A percentile compares a stretch with the other conserved stretches of the same genome.
Evolutionary conservation across 164 flowering plant genomes (phyloP).

Genomic region (Echeveria elegans): DNA sequence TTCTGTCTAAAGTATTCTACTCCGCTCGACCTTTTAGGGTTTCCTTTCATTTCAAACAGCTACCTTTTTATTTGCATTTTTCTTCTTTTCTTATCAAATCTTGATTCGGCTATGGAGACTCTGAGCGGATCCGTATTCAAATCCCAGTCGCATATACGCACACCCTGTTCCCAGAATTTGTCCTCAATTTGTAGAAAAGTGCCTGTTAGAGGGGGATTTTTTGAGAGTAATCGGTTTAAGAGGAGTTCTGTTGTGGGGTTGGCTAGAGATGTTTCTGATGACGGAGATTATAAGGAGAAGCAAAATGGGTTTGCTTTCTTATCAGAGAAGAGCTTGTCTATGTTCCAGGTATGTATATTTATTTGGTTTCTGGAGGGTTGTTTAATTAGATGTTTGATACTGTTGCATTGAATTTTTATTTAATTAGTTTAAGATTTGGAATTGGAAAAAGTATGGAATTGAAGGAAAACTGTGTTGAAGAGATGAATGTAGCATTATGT

Average conservation of each 20-base stretch:
- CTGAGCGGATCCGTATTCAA: not conserved
- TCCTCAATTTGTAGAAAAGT: not conserved
- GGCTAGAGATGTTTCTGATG: not conserved
- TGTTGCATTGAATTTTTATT: too few relatives aligned
- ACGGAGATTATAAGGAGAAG: not conserved
- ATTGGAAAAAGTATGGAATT: too few relatives aligned
- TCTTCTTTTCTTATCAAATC: too few relatives aligned
- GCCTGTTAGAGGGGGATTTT: not conserved
- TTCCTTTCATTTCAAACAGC: not conserved
- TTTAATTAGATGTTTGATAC: too few relatives aligned
- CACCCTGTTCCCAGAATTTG: not conserved
- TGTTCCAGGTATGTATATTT: not conserved
- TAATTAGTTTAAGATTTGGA: too few relatives aligned
- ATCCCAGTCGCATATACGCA: not conserved
- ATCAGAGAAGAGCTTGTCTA: not conserved
- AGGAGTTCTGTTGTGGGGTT: not conserved
- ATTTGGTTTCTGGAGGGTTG: not conserved
- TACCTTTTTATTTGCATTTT: not conserved
- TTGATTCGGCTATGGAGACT: not conserved
- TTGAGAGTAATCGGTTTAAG: not conserved
- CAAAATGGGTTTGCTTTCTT: not conserved
- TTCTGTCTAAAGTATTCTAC: too few relatives aligned
- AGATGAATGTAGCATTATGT: too few relatives aligned
- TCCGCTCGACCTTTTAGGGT: not conserved
- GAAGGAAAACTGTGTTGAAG: not conserved